Evolutionary conservation across 225 moss, liverwort and hornwort genomes (phyloP).

Genomic region (Bryoerythrophyllum caledonicum): DNA sequence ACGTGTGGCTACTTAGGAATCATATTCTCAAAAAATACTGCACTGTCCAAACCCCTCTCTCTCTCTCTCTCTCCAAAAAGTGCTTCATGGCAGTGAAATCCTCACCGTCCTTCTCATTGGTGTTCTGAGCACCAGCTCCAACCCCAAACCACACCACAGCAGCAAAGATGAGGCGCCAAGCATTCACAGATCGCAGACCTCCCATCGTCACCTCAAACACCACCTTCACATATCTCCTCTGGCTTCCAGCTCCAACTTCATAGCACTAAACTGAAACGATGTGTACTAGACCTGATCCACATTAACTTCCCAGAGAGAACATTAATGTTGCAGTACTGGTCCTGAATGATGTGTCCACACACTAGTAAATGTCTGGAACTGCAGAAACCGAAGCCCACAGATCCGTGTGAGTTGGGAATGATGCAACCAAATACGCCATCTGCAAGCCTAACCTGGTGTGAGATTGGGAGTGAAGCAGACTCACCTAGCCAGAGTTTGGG

Average conservation of each 20-base stretch:
- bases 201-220: not conserved
- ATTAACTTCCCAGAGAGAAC: not conserved
- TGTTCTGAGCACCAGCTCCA: slow-evolving; percentile 1
- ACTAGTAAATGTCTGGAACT: too few relatives aligned
- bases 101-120: slow-evolving; percentile 29
- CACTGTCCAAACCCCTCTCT: not conserved
- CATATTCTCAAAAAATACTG: not conserved
- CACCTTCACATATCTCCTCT: not conserved
- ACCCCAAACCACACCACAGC: slow-evolving; percentile 5
- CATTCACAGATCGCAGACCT: not conserved
- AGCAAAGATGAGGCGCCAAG: slow-evolving; percentile 4
- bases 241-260: not conserved
- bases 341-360: too few relatives aligned
- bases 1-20: not conserved
- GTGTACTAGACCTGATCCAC: not conserved
- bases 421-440: too few relatives aligned
- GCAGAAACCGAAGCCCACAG: too few relatives aligned
- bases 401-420: too few relatives aligned
- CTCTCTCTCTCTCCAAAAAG: not conserved
- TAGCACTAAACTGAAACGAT: not conserved
- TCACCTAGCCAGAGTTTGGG: too few relatives aligned
- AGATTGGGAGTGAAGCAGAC: too few relatives aligned
- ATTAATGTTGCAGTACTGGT: not conserved
- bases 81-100: not conserved
- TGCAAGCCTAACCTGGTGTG: too few relatives aligned